These are phyloP conservation scores for Penicillium pancosmium DNA, from an alignment of 495 filamentous ascomycete genomes.

Conservation along the genomic window DNA sequence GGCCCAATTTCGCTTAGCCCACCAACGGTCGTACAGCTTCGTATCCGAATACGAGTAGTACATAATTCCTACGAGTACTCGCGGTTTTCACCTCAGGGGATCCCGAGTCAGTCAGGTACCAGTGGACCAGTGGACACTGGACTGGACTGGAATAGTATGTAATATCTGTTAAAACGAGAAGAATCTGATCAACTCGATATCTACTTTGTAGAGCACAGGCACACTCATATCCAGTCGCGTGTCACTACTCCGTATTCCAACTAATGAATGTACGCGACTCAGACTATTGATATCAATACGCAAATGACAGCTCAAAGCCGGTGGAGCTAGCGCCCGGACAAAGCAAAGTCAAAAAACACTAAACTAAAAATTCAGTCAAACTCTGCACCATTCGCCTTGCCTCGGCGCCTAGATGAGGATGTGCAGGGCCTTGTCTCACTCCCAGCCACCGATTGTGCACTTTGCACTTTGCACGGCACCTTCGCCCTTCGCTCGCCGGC, in stretches of 20 bases:
- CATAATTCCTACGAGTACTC: no score
- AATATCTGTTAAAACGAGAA: no score
- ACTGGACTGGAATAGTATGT: no score
- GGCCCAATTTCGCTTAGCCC: conserved; percentile 41
- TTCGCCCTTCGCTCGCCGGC: neutral
- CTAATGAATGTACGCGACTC: no score
- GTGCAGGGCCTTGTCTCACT: conserved; percentile 17
- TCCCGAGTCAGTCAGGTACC: no score
- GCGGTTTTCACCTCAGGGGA: neutral
- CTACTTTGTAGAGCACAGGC: no score
- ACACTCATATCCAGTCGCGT: no score
- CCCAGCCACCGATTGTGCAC: conserved; percentile 12
- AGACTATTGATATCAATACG: neutral
- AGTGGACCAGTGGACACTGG: no score
- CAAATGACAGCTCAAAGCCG: conserved; percentile 1
- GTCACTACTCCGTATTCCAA: no score
- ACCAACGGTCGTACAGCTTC: conserved; percentile 28
- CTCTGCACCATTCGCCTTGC: conserved; percentile 5
- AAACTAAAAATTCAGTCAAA: conserved; percentile 5
- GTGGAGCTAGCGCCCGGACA: conserved; percentile 1
- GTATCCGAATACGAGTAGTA: conserved; percentile 3
- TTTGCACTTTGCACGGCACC: no score
- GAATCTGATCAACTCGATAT: no score
- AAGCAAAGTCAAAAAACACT: conserved; percentile 7
- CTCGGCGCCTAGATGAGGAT: conserved; percentile 25